These are phyloP conservation scores for Hericium coralloides DNA, from an alignment of 768 basidiomycete genomes.

Conservation along the genomic window DNA sequence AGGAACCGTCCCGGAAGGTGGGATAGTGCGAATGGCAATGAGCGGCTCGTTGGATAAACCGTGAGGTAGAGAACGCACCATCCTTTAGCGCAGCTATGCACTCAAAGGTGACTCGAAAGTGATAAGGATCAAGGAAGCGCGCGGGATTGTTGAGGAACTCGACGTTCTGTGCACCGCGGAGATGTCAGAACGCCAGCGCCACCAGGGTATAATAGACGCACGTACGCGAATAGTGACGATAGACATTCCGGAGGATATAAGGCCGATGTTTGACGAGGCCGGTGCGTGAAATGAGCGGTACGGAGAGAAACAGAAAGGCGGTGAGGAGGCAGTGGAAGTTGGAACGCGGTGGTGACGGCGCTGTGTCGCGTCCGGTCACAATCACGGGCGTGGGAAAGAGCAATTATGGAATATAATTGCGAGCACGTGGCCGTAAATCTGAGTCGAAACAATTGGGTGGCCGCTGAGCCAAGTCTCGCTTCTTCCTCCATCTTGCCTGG, in stretches of 20 bases:
- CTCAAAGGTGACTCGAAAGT: constrained; percentile 94
- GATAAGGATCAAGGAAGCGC: constrained; percentile 83
- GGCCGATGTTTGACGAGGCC: too few relatives aligned
- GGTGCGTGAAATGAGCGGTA: not conserved
- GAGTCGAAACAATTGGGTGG: not conserved
- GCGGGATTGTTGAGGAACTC: constrained; percentile 93
- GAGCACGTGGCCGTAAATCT: not conserved
- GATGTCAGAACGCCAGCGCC: not conserved
- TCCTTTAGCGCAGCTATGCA: constrained; percentile 88
- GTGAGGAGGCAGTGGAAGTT: not conserved
- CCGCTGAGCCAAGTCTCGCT: not conserved
- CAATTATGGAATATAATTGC: not conserved
- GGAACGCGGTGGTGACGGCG: not conserved
- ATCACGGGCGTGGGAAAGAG: not conserved
- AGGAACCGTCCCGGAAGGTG: not conserved
- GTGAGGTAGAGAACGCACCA: constrained; percentile 36
- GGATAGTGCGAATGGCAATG: not conserved
- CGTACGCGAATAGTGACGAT: constrained; percentile 17
- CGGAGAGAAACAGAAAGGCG: not conserved
- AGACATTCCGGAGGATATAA: constrained; percentile 5
- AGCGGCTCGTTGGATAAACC: not conserved
- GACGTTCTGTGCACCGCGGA: constrained; percentile 45
- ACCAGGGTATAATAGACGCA: not conserved
- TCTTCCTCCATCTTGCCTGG: too few relatives aligned
- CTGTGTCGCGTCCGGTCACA: not conserved